A percentile compares a stretch with the other conserved stretches of the same genome.
These are phyloP conservation scores for Quercus parvula DNA, from an alignment of 306 rosid genomes.

Conservation along the genomic window DNA sequence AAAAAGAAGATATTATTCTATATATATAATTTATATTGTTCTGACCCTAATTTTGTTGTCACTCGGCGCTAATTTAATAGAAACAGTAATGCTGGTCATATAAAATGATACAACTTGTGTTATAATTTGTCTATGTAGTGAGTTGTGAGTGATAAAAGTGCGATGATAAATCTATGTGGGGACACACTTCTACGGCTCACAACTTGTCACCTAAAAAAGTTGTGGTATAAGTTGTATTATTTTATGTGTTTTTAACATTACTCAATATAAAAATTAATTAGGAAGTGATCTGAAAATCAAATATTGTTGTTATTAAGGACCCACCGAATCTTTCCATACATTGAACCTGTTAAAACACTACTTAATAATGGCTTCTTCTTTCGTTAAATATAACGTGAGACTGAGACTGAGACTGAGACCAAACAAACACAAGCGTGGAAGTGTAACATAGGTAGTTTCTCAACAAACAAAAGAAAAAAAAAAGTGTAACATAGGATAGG, in stretches of 20 bases:
- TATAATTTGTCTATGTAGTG: no score
- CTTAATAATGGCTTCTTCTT: conserved; percentile 1
- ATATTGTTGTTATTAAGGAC: background rate
- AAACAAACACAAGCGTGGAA: no score
- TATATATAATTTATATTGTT: background rate
- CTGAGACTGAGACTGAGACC: background rate
- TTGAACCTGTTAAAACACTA: conserved; percentile 27
- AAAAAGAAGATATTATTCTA: no score
- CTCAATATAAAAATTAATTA: no score
- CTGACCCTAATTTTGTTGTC: background rate
- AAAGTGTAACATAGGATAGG: no score
- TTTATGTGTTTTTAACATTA: no score
- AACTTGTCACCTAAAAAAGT: rapidly evolving
- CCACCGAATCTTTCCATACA: conserved; percentile 39
- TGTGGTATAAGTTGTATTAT: no score
- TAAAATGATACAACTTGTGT: no score
- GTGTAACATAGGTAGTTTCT: background rate
- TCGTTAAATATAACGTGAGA: background rate
- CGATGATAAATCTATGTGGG: rapidly evolving
- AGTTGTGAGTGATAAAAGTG: no score
- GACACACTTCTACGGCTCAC: rapidly evolving
- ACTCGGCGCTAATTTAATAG: no score
- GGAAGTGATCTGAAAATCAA: background rate
- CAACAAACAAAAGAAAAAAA: no score
- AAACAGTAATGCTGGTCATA: background rate